Evolutionary conservation across 169 alveolate species (phyloP), one percentile per base, ranked within the genome.

Genomic region (Plasmodium knowlesi): DNA sequence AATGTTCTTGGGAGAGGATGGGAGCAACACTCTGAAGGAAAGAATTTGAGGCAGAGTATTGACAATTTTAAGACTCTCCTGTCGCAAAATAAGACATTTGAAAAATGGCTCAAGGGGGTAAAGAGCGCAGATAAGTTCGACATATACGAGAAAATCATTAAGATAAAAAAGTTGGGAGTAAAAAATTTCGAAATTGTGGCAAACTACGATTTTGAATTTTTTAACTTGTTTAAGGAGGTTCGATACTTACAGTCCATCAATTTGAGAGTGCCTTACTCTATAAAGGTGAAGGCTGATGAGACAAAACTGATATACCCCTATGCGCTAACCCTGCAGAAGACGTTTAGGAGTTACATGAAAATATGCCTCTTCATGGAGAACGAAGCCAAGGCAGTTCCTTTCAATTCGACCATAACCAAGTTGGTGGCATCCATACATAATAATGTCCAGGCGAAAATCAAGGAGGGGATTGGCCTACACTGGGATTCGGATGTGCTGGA

Each of bases 21-120:
- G 99, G 99, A 98, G 82, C 97, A 98, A 78, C 98, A 98, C 92
- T 96, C 97, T 67, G 99, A 98, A 76, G 99, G 99, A 4, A 97
- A 98, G 94, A 98, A 96, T 76, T 97, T 99, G 50, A 97, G 98
- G 73, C 98, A 97, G 25, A 98, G 97, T 78, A 98, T 98, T 32
- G 99, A 98, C 70, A 97, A 97, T 16, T 98, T 99, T 95, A 96
- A 96, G 73, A 93, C 93, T 39, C 93, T 97, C 25, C 97, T 97
- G 61, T 97, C 97, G 89, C 99, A 97, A 88, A 95, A 95, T 80
- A 96, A 92, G 54, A 85, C 93, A n/a, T 92, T 92, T 80, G 95
- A 92, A 83, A 86, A 92, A 19, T 92, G 95, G 95, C 84, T 92
- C 19, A 92, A 80, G 46, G 79, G 71, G 71, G 83, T 92, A 12